Conservation (phyloP, 2,329 filamentous ascomycete species). For the Phialemoniopsis sp. region DNA sequence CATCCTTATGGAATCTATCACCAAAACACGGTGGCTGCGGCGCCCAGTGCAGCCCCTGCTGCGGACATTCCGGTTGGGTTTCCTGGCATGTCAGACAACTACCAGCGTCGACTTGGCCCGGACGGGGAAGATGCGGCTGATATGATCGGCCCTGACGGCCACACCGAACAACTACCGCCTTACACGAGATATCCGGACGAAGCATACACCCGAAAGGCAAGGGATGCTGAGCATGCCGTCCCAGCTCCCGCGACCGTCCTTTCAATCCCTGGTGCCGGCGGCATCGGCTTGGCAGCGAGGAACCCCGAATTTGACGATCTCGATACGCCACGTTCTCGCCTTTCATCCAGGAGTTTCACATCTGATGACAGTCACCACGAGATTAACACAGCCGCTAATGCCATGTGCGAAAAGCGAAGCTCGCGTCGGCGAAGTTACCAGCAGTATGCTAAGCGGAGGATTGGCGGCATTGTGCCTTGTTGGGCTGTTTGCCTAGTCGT, state of each 20-base stretch:
- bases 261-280: slow-evolving; percentile 52
- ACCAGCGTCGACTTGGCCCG: slow-evolving; percentile 69
- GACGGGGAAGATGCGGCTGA: slow-evolving; percentile 85
- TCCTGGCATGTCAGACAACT: slow-evolving; percentile 59
- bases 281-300: slow-evolving; percentile 55
- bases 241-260: slow-evolving; percentile 7
- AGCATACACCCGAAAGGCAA: slow-evolving; percentile 51
- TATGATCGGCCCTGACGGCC: slow-evolving; percentile 81
- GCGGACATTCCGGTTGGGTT: slow-evolving; percentile 67
- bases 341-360: slow-evolving; percentile 46
- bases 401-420: slow-evolving; percentile 44
- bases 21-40: slow-evolving; percentile 67
- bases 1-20: slow-evolving; percentile 87
- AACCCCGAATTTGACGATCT: slow-evolving; percentile 61
- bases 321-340: slow-evolving; percentile 42
- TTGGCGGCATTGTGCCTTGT: slow-evolving; percentile 56
- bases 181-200: slow-evolving; percentile 88
- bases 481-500: slow-evolving; percentile 54
- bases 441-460: slow-evolving; percentile 44
- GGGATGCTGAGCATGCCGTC: slow-evolving; percentile 17
- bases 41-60: slow-evolving; percentile 32
- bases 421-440: slow-evolving; percentile 46
- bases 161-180: slow-evolving; percentile 86
- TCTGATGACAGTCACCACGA: slow-evolving; percentile 48
- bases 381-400: slow-evolving; percentile 45